These are phyloP conservation scores for Amphirosellinia nigrospora DNA, from an alignment of 495 filamentous ascomycete species.

Conservation along the genomic window DNA sequence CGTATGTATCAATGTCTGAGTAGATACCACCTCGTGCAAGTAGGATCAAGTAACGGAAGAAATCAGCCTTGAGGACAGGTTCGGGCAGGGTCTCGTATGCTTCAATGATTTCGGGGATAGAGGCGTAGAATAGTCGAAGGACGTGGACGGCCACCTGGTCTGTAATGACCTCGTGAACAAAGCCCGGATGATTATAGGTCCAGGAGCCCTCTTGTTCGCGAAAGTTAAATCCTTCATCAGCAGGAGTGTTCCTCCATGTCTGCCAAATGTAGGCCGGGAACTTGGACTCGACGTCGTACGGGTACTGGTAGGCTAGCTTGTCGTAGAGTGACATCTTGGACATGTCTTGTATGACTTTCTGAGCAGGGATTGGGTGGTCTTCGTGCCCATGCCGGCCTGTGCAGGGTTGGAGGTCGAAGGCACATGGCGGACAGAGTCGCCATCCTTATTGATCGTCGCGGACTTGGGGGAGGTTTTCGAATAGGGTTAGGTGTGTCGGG, in stretches of 20 bases:
- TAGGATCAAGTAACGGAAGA: slow-evolving; percentile 96
- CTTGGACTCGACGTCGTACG: slow-evolving; percentile 83
- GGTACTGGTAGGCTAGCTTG: slow-evolving; percentile 89
- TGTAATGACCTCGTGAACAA: slow-evolving; percentile 96
- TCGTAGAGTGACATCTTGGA: slow-evolving; percentile 73
- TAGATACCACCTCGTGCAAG: slow-evolving; percentile 95
- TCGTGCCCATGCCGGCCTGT: slow-evolving; percentile 22
- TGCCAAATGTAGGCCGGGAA: slow-evolving; percentile 99
- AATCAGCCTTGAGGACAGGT: slow-evolving; percentile 93
- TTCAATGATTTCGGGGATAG: slow-evolving; percentile 89
- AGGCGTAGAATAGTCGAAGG: slow-evolving; percentile 82
- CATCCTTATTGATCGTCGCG: slow-evolving; percentile 30
- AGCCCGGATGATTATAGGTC: slow-evolving; percentile 86
- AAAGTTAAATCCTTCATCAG: slow-evolving; percentile 79
- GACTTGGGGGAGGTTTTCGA: slow-evolving; percentile 48
- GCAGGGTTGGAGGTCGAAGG: slow-evolving; percentile 35
- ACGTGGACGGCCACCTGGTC: slow-evolving; percentile 83
- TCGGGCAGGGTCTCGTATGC: slow-evolving; percentile 86
- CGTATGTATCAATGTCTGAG: slow-evolving; percentile 93
- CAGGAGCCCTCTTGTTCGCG: slow-evolving; percentile 87
- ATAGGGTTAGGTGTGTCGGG: slow-evolving; percentile 30
- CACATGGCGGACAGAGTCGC: slow-evolving; percentile 34
- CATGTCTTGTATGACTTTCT: slow-evolving; percentile 58
- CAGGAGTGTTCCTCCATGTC: slow-evolving; percentile 93
- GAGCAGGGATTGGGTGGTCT: slow-evolving; percentile 39